Evolutionary conservation across 192 early-diverging fungal genomes (phyloP).

Genomic region (Backusella mclennaniae): DNA sequence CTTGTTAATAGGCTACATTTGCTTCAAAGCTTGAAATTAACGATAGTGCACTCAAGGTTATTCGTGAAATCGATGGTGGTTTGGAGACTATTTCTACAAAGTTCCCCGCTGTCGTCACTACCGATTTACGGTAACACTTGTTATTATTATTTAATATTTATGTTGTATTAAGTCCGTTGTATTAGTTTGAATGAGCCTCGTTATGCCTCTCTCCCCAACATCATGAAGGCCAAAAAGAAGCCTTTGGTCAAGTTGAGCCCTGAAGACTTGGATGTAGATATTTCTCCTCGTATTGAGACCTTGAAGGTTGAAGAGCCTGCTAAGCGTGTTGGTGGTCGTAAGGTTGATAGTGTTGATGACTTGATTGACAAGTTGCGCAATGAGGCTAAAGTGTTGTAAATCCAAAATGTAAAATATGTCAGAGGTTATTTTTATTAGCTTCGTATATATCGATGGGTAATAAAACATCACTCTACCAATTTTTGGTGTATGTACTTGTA

Average conservation of each 20-base stretch:
- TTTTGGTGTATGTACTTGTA: background rate
- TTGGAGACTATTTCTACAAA: slow-evolving; percentile 83
- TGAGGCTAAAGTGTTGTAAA: slow-evolving; percentile 73
- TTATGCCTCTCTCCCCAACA: slow-evolving; percentile 93
- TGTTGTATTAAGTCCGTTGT: background rate
- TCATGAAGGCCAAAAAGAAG: slow-evolving; percentile 99
- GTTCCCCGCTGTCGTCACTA: slow-evolving; percentile 92
- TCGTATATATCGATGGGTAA: background rate
- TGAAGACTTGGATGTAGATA: slow-evolving; percentile 82
- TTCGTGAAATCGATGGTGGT: slow-evolving; percentile 97
- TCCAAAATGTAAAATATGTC: background rate
- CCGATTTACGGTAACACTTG: slow-evolving; percentile 77
- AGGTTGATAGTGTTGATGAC: slow-evolving; percentile 94
- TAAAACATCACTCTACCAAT: background rate
- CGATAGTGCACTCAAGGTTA: slow-evolving; percentile 70
- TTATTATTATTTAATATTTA: background rate
- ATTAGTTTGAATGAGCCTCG: slow-evolving; percentile 88
- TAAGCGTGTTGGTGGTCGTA: slow-evolving; percentile 88
- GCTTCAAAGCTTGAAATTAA: slow-evolving; percentile 91
- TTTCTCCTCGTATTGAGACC: slow-evolving; percentile 80
- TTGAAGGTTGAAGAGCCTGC: slow-evolving; percentile 91
- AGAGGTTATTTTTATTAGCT: background rate
- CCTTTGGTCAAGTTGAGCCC: slow-evolving; percentile 77
- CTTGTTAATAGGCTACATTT: slow-evolving; percentile 78
- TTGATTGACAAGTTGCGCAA: slow-evolving; percentile 86